Base-by-base conservation (phyloP, 352 stramenopile genomes). In the Phytophthora citricola region DNA sequence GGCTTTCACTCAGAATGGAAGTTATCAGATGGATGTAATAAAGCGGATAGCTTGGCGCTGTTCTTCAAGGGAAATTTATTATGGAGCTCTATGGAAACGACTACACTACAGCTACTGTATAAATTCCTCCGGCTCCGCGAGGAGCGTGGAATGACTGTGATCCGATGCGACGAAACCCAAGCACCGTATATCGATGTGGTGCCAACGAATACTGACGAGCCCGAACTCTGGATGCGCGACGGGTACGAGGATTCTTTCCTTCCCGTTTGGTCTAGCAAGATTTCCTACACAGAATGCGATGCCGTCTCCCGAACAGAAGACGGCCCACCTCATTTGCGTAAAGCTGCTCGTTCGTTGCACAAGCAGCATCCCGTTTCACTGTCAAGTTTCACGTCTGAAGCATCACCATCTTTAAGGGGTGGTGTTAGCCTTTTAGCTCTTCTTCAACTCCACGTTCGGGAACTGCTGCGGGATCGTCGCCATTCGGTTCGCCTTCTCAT, bases 241-340 rank as follows among this genome's bases (percentile, higher is more conserved):
- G 73, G 74, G 20, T 91, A 89, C 50, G 69, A 82, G 5, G 70
- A 91, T 44, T 85, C 83, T 1, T 91, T 90, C 55, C 70, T 73
- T 20, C 78, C 83, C 22, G 39, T 91, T 34, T 91, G 80, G 80
- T 84, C 78, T 8, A 91, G 83, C 61, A 86, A 87, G 43, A 67
- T 76, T 15, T 78, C 78, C 2, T 91, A 90, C 47, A 58, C 71
- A n/a, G 83, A 91, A 69, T 87, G 78, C 36, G 65, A 78, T 46
- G 64, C 60, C 1, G 51, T 89, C 26, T 67, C 73, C 12, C 63
- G 61, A 17, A 63, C 69, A 31, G 51, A 67, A 40, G 14, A 66
- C 59, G 34, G 63, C 36, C 7, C 55, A 45, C 5, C 64, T 69
- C 43, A 75, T 34, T n/a, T 71, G 24, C 78, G 82, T 10, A 62